Evolutionary conservation across 2,329 filamentous ascomycete genomes (phyloP), one percentile per base, ranked within the genome.

Genomic region (Ceratocystis smalleyi): DNA sequence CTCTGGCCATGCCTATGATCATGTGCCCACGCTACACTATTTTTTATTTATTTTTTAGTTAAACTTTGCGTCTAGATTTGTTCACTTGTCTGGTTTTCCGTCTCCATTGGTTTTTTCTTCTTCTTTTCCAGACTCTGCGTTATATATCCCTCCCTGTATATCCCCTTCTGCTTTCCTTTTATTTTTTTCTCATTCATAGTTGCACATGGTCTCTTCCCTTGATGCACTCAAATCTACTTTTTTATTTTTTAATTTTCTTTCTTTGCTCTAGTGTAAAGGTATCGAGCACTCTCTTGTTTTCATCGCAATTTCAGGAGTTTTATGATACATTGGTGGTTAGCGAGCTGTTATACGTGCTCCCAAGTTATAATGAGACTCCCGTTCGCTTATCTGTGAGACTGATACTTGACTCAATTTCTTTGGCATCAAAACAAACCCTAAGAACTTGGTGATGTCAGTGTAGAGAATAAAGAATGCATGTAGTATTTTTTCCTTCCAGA

Each of bases 1-100:
- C 62, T 63, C 49, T 45, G 32, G 62, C 62, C 43, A 64, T 62
- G 62, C 59, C 62, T 43, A 64, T 62, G 62, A 47, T 35, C 65
- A 49, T 59, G 54, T 43, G 55, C 55, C 22, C 40, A 65, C 59
- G 57, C 62, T 55, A 45, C 30, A 59, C 47, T 43, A 63, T 57
- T 19, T n/a, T 35, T 10, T 55, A 2, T 55, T 57, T n/a, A n/a
- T n/a, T 27, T 57, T 35, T 35, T 57, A 10, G 8, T 51, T 19
- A 27, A 57, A 59, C 43, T 19, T 57, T 27, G 55, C 24, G 22
- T 60, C 30, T 64, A 64, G 65, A 65, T 59, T 30, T 63, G 61
- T 54, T 32, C 40, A n/a, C 30, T 43, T 17, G 22, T 32, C 61
- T 40, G 47, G 15, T 30, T 30, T 43, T 27, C 57, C 32, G 7